Percentiles rank a stretch among this genome's conserved stretches.
phyloP scores from a whole-genome alignment of 306 rosid genomes.

The Myrica gale region DNA sequence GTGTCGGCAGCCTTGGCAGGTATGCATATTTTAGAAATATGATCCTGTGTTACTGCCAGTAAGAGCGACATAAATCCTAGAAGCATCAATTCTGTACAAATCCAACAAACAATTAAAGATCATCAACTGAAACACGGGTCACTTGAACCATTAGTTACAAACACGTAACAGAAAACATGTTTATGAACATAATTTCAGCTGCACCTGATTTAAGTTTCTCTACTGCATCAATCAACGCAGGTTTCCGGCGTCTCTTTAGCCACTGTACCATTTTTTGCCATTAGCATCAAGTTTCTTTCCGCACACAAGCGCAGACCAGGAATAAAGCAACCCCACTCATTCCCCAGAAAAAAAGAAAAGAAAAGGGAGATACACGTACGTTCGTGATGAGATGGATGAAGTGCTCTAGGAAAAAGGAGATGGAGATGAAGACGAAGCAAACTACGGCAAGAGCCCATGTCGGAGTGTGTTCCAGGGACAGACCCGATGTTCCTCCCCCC shows the following conservation, averaged over 20 bases:
- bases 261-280: slow-evolving; percentile 22
- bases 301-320: background rate
- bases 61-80: slow-evolving; percentile 44
- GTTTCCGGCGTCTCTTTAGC: slow-evolving; percentile 24
- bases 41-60: slow-evolving; percentile 30
- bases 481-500: slow-evolving; percentile 1
- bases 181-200: background rate
- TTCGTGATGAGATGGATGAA: slow-evolving; percentile 14
- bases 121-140: too few species aligned
- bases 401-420: slow-evolving; percentile 30
- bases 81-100: slow-evolving; percentile 37
- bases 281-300: background rate
- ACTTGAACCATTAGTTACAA: too few species aligned
- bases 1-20: slow-evolving; percentile 22
- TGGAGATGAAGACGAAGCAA: slow-evolving; percentile 35
- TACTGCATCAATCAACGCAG: slow-evolving; percentile 31
- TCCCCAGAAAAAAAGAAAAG: background rate
- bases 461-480: slow-evolving; percentile 34
- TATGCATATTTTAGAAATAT: slow-evolving; percentile 37
- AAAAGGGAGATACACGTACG: background rate
- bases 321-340: background rate
- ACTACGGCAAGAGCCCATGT: slow-evolving; percentile 42
- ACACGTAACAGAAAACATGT: background rate
- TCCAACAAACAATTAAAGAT: too few species aligned
- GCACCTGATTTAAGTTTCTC: slow-evolving; percentile 44